Evolutionary conservation across 495 filamentous ascomycete species (phyloP), one percentile per base, ranked within the genome.

Genomic region (Daldinia decipiens): DNA sequence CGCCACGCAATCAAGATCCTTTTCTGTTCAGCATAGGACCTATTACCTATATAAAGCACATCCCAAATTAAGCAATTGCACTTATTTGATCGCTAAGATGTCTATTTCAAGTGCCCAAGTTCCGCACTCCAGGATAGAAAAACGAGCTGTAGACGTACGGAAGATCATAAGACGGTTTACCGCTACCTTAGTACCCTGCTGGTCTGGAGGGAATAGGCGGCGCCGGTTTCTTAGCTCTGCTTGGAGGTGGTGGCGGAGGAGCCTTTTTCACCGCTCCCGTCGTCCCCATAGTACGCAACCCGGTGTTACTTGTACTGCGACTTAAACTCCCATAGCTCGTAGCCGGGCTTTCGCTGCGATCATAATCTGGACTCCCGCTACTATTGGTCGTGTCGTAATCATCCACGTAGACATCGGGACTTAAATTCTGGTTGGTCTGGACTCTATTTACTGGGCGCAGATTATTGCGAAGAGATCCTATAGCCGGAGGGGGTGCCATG

Each of bases 211-310:
- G 83, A 24, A 85, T 72, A 13, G 92, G 92, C 54, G 92, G 91
- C 8, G 91, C 82, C 40, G 92, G 87, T 81, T 92, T 96, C 87
- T 92, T 94, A 12, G 87, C 80, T 69, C 92, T 83, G 64, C 89
- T 90, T n/a, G 93, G 93, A 12, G 93, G 93, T 24, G 92, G 93
- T 38, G 92, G 93, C 6, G 92, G 93, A 38, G 92, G 90, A 8
- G 86, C 87, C 78, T 93, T 93, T 81, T 92, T 91, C 26, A 74
- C 57, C 19, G 79, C 71, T 3, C 72, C 61, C 3, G 67, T 80
- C 80, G 36, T 72, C 3, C 67, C 63, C 6, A 67, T 79, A 79
- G 36, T 77, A 82, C 64, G 83, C 78, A 72, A 85, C 85, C 61
- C 75, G 27, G 40, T 77, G 53, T 87, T 83, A 62, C 82, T 86